A percentile compares a stretch with the other conserved stretches of the same genome.
Conservation (phyloP, 2,329 filamentous ascomycete genomes). For the Penicillium sp. region DNA sequence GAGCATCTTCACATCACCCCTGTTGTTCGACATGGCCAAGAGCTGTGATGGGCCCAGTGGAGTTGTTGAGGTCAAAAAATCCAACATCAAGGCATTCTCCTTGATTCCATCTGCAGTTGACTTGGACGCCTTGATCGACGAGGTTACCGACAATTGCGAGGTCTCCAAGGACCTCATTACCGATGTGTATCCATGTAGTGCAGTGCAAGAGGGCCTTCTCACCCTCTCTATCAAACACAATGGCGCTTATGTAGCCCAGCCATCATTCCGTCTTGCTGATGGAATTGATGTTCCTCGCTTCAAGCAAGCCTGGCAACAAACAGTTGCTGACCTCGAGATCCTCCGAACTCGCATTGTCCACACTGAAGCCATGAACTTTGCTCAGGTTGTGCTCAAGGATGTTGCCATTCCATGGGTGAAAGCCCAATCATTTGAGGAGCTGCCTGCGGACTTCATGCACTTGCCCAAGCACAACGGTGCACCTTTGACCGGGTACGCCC, state of each 20-base stretch:
- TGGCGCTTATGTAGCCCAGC: constrained; percentile 53
- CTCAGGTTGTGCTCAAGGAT: constrained; percentile 45
- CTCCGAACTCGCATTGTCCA: constrained; percentile 52
- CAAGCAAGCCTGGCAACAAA: constrained; percentile 50
- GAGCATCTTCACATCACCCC: constrained; percentile 48
- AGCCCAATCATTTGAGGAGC: constrained; percentile 28
- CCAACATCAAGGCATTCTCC: constrained; percentile 28
- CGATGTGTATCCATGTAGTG: constrained; percentile 48
- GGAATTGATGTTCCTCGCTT: constrained; percentile 45
- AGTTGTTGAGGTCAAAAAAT: background rate
- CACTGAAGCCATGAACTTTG: constrained; percentile 37
- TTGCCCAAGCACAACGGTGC: constrained; percentile 39
- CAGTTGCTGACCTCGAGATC: constrained; percentile 49
- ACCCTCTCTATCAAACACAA: constrained; percentile 51
- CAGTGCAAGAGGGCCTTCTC: constrained; percentile 49
- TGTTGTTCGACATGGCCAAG: constrained; percentile 47
- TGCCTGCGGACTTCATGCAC: constrained; percentile 26
- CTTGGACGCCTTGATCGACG: constrained; percentile 26
- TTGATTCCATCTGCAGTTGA: constrained; percentile 26
- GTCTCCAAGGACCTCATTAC: constrained; percentile 32
- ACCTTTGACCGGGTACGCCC: constrained; percentile 36
- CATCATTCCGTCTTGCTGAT: constrained; percentile 43
- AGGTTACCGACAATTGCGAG: constrained; percentile 34
- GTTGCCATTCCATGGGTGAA: constrained; percentile 38
- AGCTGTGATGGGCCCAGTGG: constrained; percentile 21